A percentile compares a stretch with the other conserved stretches of the same genome.
phyloP scores from a whole-genome alignment of 1,284 basidiomycete genomes.

The Malassezia vespertilionis region DNA sequence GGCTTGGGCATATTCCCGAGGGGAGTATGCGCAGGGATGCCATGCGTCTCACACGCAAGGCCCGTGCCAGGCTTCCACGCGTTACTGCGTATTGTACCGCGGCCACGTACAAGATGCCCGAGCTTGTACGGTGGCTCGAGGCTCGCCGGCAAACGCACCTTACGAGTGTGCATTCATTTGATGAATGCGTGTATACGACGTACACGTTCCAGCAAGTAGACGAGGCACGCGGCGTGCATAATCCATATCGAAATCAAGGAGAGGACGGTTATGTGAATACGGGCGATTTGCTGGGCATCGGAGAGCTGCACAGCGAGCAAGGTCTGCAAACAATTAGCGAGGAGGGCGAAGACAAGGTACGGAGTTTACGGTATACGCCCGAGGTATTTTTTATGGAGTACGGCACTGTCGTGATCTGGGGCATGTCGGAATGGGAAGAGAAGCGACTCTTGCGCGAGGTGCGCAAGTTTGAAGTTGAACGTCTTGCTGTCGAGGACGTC shows the following conservation, averaged over 20 bases:
- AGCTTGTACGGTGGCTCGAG: constrained; percentile 75
- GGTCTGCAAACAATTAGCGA: constrained; percentile 16
- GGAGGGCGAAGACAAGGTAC: constrained; percentile 17
- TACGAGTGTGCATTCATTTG: constrained; percentile 51
- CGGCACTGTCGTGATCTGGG: constrained; percentile 89
- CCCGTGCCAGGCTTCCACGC: constrained; percentile 81
- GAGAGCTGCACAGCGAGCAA: constrained; percentile 25
- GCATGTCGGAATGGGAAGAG: constrained; percentile 86
- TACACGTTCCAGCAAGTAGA: constrained; percentile 44
- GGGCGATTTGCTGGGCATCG: constrained; percentile 40
- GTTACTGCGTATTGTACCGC: constrained; percentile 93
- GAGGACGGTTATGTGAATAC: constrained; percentile 1
- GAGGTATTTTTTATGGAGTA: constrained; percentile 73
- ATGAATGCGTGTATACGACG: constrained; percentile 46
- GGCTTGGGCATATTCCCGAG: constrained; percentile 60
- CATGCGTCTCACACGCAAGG: constrained; percentile 75
- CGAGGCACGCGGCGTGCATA: constrained; percentile 26
- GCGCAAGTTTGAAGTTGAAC: constrained; percentile 83
- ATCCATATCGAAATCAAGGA: neutral
- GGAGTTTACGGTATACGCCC: constrained; percentile 15
- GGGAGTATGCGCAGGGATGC: constrained; percentile 87
- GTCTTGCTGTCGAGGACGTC: constrained; percentile 51
- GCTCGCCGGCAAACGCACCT: constrained; percentile 68
- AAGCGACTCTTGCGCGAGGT: constrained; percentile 69
- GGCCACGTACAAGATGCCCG: constrained; percentile 73